Conservation (phyloP, 1,139 yeast species). For the Diutina pseudorugosa region DNA sequence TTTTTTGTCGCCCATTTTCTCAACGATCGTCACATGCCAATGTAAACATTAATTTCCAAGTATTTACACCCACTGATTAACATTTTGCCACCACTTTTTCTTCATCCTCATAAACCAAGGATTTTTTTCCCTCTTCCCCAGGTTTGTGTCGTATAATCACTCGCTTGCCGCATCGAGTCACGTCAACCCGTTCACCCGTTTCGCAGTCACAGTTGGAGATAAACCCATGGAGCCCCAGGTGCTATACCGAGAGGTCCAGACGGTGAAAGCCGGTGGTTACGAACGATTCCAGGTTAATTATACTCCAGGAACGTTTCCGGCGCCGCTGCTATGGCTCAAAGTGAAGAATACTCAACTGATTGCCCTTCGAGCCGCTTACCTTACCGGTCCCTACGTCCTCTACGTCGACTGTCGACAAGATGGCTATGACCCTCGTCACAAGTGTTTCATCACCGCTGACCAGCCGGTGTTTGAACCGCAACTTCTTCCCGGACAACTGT, state of each 20-base stretch:
- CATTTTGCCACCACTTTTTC: no score
- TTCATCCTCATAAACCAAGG: no score
- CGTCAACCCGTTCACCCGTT: neutral
- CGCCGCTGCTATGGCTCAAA: slow-evolving; percentile 36
- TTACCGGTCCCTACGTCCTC: slow-evolving; percentile 83
- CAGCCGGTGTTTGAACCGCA: slow-evolving; percentile 63
- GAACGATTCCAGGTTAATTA: neutral
- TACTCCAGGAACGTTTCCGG: neutral
- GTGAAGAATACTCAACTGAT: slow-evolving; percentile 64
- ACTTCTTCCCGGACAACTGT: slow-evolving; percentile 6
- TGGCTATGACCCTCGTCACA: slow-evolving; percentile 45
- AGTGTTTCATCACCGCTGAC: slow-evolving; percentile 52
- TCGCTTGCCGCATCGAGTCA: neutral
- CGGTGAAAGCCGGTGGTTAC: slow-evolving; percentile 3
- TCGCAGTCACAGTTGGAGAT: neutral
- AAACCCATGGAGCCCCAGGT: neutral
- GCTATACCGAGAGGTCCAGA: neutral
- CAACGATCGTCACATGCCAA: neutral
- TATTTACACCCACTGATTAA: no score
- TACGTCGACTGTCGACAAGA: slow-evolving; percentile 70
- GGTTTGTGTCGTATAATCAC: neutral
- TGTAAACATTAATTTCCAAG: no score
- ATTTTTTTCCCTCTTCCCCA: no score
- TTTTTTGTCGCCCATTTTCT: neutral
- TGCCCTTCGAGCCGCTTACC: slow-evolving; percentile 74